phyloP scores from a whole-genome alignment of 345 rosid genomes.

The Diplotaxis tenuifolia region DNA sequence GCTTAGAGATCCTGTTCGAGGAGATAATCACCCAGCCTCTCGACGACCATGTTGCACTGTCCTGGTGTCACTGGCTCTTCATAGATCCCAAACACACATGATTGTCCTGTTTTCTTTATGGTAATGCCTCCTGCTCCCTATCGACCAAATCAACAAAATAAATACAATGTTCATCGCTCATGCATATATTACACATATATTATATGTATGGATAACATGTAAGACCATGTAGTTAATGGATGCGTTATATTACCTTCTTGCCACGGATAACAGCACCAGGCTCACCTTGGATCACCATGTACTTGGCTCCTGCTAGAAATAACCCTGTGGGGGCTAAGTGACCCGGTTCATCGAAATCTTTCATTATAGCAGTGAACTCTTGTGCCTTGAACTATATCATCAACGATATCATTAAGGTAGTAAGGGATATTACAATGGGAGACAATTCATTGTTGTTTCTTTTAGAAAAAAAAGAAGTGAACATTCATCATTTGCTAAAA shows the following conservation, averaged over 20 bases:
- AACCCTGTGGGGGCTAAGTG: slow-evolving; percentile 77
- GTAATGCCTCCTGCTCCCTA: slow-evolving; percentile 78
- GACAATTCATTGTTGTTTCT: neutral
- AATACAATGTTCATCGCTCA: neutral
- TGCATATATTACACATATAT: neutral
- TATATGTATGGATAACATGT: neutral
- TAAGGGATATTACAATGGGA: neutral
- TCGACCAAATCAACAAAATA: neutral
- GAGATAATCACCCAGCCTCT: slow-evolving; percentile 89
- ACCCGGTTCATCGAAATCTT: slow-evolving; percentile 82
- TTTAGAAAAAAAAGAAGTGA: too few species aligned
- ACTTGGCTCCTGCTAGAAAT: slow-evolving; percentile 60
- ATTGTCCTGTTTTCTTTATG: slow-evolving; percentile 74
- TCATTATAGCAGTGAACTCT: slow-evolving; percentile 53
- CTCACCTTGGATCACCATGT: slow-evolving; percentile 89
- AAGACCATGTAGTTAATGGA: neutral
- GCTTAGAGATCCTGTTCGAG: slow-evolving; percentile 59
- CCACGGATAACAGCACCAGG: slow-evolving; percentile 82
- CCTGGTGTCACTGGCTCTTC: slow-evolving; percentile 86
- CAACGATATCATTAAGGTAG: neutral
- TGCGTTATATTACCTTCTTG: slow-evolving; percentile 55
- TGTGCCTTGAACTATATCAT: slow-evolving; percentile 56
- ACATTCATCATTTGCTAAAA: neutral
- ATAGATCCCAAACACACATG: slow-evolving; percentile 66
- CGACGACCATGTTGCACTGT: slow-evolving; percentile 86